Percentiles rank a stretch among this genome's conserved stretches.
These are phyloP conservation scores for Hypoxylon rubiginosum DNA, from an alignment of 2,329 filamentous ascomycete genomes.

Conservation along the genomic window DNA sequence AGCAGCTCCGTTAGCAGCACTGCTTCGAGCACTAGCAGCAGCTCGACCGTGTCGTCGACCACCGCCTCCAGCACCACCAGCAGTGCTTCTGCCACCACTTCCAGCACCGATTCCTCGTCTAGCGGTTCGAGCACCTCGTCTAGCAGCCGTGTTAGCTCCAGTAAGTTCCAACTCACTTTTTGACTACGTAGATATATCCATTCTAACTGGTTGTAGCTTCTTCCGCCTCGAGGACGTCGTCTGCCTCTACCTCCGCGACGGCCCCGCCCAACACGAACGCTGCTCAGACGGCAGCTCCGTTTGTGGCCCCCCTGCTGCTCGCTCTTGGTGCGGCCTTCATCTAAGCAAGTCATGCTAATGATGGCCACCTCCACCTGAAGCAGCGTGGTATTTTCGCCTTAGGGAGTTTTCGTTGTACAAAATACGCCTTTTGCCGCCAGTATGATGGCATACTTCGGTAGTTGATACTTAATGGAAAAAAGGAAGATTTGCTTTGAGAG, in stretches of 20 bases:
- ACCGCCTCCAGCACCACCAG: constrained; percentile 40
- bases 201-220: constrained; percentile 37
- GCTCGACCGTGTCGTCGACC: constrained; percentile 36
- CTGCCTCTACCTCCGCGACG: constrained; percentile 36
- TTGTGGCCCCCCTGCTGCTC: constrained; percentile 47
- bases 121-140: constrained; percentile 41
- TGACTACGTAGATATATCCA: background rate
- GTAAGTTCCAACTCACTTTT: constrained; percentile 30
- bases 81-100: constrained; percentile 40
- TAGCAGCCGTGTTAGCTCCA: constrained; percentile 36
- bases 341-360: constrained; percentile 29
- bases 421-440: constrained; percentile 23
- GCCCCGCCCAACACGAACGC: constrained; percentile 48
- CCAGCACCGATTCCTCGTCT: constrained; percentile 35
- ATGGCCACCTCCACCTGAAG: constrained; percentile 5
- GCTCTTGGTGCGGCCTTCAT: constrained; percentile 46
- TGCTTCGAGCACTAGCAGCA: constrained; percentile 17
- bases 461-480: constrained; percentile 33
- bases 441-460: constrained; percentile 26
- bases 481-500: constrained; percentile 20
- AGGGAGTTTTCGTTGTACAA: constrained; percentile 31
- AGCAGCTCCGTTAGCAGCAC: constrained; percentile 34
- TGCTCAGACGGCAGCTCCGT: constrained; percentile 46
- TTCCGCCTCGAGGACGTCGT: constrained; percentile 32
- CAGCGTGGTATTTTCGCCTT: constrained; percentile 13